Percentiles rank a stretch among this genome's conserved stretches.
Conservation (phyloP, 805 yeast species). For the Metschnikowia peoriensis region DNA sequence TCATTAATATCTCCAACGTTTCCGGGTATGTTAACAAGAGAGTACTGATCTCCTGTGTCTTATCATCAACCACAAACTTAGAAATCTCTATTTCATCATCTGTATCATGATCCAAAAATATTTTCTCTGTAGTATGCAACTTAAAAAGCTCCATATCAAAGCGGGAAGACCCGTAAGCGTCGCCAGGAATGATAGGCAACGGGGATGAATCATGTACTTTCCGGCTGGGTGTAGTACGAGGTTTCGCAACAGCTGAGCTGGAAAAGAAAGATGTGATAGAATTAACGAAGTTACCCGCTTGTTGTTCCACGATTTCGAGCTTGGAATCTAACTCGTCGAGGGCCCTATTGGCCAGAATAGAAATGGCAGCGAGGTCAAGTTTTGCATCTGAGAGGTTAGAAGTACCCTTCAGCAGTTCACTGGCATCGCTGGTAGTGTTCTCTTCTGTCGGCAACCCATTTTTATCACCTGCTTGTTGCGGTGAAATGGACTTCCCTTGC, state of each 20-base stretch:
- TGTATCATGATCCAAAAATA: constrained; percentile 17
- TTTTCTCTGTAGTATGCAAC: constrained; percentile 33
- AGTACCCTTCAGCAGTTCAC: too few relatives aligned
- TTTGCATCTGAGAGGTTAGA: constrained; percentile 8
- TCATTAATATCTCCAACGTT: constrained; percentile 54
- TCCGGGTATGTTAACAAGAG: constrained; percentile 46
- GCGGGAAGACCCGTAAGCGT: constrained; percentile 37
- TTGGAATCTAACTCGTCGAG: constrained; percentile 69
- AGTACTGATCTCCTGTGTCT: constrained; percentile 50
- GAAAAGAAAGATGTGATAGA: constrained; percentile 58
- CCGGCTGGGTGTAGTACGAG: constrained; percentile 6
- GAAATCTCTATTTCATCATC: constrained; percentile 16
- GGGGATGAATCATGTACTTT: constrained; percentile 11
- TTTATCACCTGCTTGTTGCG: constrained; percentile 26
- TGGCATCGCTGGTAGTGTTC: neutral
- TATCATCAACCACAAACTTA: constrained; percentile 42
- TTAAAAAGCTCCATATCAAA: constrained; percentile 39
- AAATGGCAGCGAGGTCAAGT: constrained; percentile 24
- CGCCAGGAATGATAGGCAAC: constrained; percentile 17
- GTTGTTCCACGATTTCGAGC: constrained; percentile 68
- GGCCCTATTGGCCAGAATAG: constrained; percentile 48
- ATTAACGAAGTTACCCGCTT: constrained; percentile 59
- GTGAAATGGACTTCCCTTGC: constrained; percentile 29
- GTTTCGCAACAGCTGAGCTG: constrained; percentile 30
- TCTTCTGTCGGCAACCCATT: neutral